Percentiles rank a stretch among this genome's conserved stretches.
These are phyloP conservation scores for Monosporascus sp. DNA, from an alignment of 2,329 filamentous ascomycete genomes.

Conservation along the genomic window DNA sequence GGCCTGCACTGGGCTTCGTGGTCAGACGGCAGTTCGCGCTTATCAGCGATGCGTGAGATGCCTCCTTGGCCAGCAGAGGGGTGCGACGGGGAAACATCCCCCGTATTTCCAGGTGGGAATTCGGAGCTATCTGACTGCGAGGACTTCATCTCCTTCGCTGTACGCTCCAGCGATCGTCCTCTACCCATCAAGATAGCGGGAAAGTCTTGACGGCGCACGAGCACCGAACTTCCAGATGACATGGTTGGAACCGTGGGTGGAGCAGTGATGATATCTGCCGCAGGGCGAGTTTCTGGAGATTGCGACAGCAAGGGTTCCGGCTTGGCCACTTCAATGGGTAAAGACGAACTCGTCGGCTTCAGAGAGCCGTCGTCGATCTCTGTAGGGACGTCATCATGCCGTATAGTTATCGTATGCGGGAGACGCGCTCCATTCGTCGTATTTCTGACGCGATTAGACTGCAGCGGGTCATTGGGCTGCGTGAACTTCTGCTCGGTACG, in stretches of 20 bases:
- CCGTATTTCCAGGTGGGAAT: conserved; percentile 22
- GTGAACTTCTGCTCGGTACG: conserved; percentile 17
- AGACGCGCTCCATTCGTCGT: conserved; percentile 10
- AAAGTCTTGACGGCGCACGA: conserved; percentile 30
- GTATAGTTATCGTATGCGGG: conserved; percentile 14
- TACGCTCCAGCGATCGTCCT: conserved; percentile 38
- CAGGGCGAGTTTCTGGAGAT: conserved; percentile 14
- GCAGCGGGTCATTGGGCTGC: conserved; percentile 13
- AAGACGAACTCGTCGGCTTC: conserved; percentile 29
- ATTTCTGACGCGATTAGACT: conserved; percentile 15
- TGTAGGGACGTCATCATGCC: conserved; percentile 30
- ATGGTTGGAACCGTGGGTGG: conserved; percentile 25
- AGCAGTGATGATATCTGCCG: conserved; percentile 13
- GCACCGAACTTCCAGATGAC: conserved; percentile 28
- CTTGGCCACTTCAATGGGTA: conserved; percentile 26
- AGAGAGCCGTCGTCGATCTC: conserved; percentile 32
- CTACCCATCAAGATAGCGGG: conserved; percentile 26
- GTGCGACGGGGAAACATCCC: conserved; percentile 28
- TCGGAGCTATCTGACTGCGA: conserved; percentile 23
- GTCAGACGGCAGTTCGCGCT: conserved; percentile 17
- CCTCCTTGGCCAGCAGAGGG: conserved; percentile 6
- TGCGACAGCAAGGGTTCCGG: conserved; percentile 24
- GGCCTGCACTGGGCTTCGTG: conserved; percentile 27
- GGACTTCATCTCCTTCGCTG: conserved; percentile 34
- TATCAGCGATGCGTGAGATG: conserved; percentile 11